Conservation (phyloP, 2,329 filamentous ascomycete species). For the Fusarium bactridioides region DNA sequence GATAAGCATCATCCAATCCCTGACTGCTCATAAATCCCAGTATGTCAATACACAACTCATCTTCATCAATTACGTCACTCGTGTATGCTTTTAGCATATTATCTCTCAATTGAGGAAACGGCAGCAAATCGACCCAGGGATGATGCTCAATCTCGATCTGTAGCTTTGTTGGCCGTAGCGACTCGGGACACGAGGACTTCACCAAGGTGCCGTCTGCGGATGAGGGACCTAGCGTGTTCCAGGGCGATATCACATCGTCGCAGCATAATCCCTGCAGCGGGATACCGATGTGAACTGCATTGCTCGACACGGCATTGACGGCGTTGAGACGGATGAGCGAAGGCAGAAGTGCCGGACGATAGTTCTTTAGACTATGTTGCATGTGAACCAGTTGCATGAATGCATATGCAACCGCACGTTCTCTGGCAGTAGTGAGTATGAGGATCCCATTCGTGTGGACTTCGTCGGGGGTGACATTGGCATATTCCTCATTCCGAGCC, state of each 20-base stretch:
- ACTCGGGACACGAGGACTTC: constrained; percentile 8
- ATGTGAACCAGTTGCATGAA: constrained; percentile 33
- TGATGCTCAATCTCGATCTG: constrained; percentile 30
- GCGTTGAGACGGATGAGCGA: constrained; percentile 37
- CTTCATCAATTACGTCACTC: constrained; percentile 26
- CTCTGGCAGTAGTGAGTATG: constrained; percentile 2
- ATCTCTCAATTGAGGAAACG: constrained; percentile 30
- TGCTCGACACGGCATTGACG: constrained; percentile 30
- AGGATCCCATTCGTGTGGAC: not conserved
- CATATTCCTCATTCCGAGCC: constrained; percentile 6
- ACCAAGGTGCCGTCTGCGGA: not conserved
- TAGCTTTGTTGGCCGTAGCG: constrained; percentile 23
- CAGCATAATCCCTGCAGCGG: constrained; percentile 22
- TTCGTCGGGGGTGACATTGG: not conserved
- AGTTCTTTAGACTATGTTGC: constrained; percentile 27
- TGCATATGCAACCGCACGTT: constrained; percentile 23
- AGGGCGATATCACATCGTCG: constrained; percentile 34
- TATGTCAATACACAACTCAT: constrained; percentile 34
- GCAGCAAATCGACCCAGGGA: constrained; percentile 37
- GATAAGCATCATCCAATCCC: constrained; percentile 13
- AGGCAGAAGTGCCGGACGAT: constrained; percentile 19
- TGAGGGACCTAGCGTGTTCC: constrained; percentile 8
- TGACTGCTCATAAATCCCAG: not conserved
- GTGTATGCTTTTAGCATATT: constrained; percentile 28
- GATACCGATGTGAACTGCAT: constrained; percentile 24